Base-by-base conservation (phyloP, 164 flowering plant species). In the Tetrastigma voinierianum region DNA sequence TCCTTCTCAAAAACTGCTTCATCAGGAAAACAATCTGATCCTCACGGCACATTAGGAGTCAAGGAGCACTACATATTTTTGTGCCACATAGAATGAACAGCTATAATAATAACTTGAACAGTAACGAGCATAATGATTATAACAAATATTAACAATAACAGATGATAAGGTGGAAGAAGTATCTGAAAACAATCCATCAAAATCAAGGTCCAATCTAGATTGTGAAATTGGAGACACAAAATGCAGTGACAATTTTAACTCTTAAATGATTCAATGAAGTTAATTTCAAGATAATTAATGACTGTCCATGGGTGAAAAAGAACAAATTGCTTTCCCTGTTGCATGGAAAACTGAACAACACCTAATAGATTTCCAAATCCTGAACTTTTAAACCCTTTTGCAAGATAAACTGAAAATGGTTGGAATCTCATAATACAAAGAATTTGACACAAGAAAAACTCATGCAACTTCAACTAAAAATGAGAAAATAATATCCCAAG, bases 1-100 rank as follows among this genome's bases (percentile, higher is more conserved):
- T 47, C 98, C 97, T 92, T 95, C 81, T 95, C 99, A 80, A 90
- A 95, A 62, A 87, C 81, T 54, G 97, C 97, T 68, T 92, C 99
- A 17, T 95, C 85, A 10, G 99, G 99, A 71, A 95, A 13, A 95
- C 71, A 65, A 95, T 90, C 70, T 92, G 96, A 77, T 95, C 97
- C 98, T 94, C n/a, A 71, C 59, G 21, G 67, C 51, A 59, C n/a
- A 62, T 68, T 44, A n/a, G n/a, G 21, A 16, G 82, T 90, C 69
- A 88, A 86, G 91, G 80, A 72, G 48, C 65, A 68, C 0, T 12
- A 53, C 14, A 18, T n/a, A 47, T 10, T 14, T 40, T 52, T 57
- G 9, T 46, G 4, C 25, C 51, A n/a, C n/a, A 62, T 55, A 25
- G 32, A 12, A 44, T 7, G 46, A 63, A 16, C 16, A 45, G 17